Percentiles rank a stretch among this genome's conserved stretches.
Conservation (phyloP, 2,329 filamentous ascomycete genomes). For the Trichoderma sp. region DNA sequence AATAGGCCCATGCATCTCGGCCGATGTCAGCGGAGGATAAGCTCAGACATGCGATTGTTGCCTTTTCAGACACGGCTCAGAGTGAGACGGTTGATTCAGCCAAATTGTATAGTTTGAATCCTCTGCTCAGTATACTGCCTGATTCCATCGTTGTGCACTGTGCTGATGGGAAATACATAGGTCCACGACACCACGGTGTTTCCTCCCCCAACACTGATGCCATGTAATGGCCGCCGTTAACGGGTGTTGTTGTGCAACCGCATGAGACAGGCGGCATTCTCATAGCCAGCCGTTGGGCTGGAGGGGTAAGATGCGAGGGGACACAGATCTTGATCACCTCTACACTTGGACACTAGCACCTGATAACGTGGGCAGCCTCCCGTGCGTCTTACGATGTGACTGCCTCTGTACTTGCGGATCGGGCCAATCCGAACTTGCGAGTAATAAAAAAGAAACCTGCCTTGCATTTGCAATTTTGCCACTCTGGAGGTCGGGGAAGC, state of each 20-base stretch:
- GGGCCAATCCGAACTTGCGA: background rate
- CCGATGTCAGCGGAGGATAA: background rate
- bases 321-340: background rate
- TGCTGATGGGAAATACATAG: background rate
- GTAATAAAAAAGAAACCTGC: background rate
- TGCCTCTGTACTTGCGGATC: background rate
- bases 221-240: background rate
- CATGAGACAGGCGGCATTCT: slow-evolving; percentile 4
- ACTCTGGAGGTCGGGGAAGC: background rate
- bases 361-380: background rate
- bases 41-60: background rate
- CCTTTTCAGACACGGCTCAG: background rate
- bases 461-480: background rate
- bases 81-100: background rate
- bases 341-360: background rate
- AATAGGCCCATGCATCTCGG: background rate
- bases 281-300: background rate
- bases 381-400: slow-evolving; percentile 1
- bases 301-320: background rate
- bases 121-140: background rate
- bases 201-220: background rate
- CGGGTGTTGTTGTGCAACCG: background rate
- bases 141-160: background rate
- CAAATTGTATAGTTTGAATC: background rate
- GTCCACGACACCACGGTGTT: background rate